Evolutionary conservation across 108 stramenopile genomes (phyloP).

Genomic region (Phaeodactylum tricornutum): DNA sequence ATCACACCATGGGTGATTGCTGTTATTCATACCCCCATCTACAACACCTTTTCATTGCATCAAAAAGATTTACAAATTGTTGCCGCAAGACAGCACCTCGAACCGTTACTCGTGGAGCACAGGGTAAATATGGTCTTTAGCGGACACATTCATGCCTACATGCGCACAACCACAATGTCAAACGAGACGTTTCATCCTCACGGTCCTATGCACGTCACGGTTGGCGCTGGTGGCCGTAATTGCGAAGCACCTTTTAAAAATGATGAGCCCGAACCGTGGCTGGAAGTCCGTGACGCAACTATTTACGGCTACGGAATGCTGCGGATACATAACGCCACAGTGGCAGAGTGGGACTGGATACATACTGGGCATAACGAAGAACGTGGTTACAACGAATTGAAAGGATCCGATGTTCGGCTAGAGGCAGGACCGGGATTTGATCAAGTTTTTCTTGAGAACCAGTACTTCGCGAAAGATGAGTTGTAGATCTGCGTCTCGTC

Average conservation of each 20-base stretch:
- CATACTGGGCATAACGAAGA: conserved; percentile 14
- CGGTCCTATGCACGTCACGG: conserved; percentile 77
- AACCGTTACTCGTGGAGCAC: conserved; percentile 73
- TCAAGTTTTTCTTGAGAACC: conserved; percentile 18
- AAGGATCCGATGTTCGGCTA: conserved; percentile 13
- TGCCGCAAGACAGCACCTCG: conserved; percentile 53
- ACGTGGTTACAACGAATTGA: conserved; percentile 24
- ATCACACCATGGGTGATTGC: conserved; percentile 78
- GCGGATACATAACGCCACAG: conserved; percentile 49
- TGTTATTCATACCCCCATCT: conserved; percentile 72
- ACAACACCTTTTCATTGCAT: conserved; percentile 70
- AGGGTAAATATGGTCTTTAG: conserved; percentile 79
- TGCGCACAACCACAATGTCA: conserved; percentile 58
- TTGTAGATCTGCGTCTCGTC: no score
- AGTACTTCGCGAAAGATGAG: conserved; percentile 8
- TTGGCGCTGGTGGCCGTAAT: conserved; percentile 91
- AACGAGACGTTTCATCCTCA: conserved; percentile 21
- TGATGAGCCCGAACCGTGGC: conserved; percentile 65
- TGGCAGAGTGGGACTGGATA: conserved; percentile 69
- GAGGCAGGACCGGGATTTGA: conserved; percentile 10
- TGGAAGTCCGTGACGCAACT: conserved; percentile 69
- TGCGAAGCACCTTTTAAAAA: conserved; percentile 60
- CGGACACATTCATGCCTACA: conserved; percentile 91
- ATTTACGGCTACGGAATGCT: conserved; percentile 82
- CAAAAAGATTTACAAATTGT: conserved; percentile 47